These are phyloP conservation scores for Trichoderma erinaceum DNA, from an alignment of 495 filamentous ascomycete species.

Conservation along the genomic window DNA sequence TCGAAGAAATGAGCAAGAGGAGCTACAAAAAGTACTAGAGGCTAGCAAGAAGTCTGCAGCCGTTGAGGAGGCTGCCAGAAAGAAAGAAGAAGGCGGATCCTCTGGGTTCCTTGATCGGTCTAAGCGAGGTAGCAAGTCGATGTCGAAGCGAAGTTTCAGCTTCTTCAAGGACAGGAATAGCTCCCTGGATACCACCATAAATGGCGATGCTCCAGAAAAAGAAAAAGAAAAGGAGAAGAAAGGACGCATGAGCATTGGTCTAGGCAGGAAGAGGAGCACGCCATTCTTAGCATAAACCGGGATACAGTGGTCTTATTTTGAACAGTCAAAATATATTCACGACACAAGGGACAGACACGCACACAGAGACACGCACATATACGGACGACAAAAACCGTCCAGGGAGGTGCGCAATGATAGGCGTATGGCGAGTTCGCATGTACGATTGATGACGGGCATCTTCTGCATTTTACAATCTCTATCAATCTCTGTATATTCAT, in stretches of 20 bases:
- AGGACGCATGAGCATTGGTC: conserved; percentile 51
- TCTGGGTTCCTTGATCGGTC: conserved; percentile 33
- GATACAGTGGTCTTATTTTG: not conserved
- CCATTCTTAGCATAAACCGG: conserved; percentile 16
- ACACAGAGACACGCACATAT: not conserved
- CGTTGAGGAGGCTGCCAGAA: conserved; percentile 35
- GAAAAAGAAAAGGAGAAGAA: conserved; percentile 35
- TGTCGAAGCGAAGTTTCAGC: conserved; percentile 42
- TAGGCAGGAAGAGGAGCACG: conserved; percentile 56
- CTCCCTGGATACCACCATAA: conserved; percentile 22
- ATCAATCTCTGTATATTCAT: not conserved
- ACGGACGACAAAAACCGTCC: not conserved
- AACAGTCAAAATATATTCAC: not conserved
- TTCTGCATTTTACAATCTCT: not conserved
- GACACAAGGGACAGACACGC: not conserved
- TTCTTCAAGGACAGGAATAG: conserved; percentile 35
- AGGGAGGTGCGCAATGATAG: not conserved
- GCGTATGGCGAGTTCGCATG: conserved; percentile 8
- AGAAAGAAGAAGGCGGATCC: conserved; percentile 24
- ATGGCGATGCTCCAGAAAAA: conserved; percentile 28
- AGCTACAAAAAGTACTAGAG: conserved; percentile 35
- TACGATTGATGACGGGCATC: conserved; percentile 6
- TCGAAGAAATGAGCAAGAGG: conserved; percentile 32
- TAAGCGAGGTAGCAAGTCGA: conserved; percentile 34
- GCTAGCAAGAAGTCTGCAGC: conserved; percentile 39